A percentile compares a stretch with the other conserved stretches of the same genome.
Evolutionary conservation across 2,329 filamentous ascomycete species (phyloP).

Genomic region (Aspergillus glaucus): DNA sequence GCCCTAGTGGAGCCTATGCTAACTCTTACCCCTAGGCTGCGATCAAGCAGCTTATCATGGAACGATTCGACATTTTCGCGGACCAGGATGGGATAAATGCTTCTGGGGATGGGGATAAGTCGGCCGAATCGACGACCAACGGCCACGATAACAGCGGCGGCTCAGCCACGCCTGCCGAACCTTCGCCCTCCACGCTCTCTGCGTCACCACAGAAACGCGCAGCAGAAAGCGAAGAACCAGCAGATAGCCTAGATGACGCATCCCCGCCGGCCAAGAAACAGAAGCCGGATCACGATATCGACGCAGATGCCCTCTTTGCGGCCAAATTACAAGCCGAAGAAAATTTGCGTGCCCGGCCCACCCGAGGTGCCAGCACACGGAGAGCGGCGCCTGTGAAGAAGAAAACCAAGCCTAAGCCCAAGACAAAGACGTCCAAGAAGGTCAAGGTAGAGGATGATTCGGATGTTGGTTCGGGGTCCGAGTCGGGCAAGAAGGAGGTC

Average conservation of each 20-base stretch:
- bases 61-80: conserved; percentile 64
- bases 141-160: conserved; percentile 23
- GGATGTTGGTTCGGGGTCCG: conserved; percentile 60
- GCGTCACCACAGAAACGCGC: conserved; percentile 38
- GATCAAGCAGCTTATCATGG: conserved; percentile 66
- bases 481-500: conserved; percentile 54
- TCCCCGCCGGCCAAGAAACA: conserved; percentile 58
- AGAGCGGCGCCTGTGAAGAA: conserved; percentile 58
- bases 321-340: conserved; percentile 88
- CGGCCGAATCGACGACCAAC: conserved; percentile 23
- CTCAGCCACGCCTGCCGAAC: conserved; percentile 20
- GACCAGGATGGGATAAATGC: conserved; percentile 35
- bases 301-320: conserved; percentile 81
- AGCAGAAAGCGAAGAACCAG: conserved; percentile 33
- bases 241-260: conserved; percentile 30
- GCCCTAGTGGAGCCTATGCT: conserved; percentile 5
- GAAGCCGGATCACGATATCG: conserved; percentile 56
- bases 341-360: conserved; percentile 68
- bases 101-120: conserved; percentile 21
- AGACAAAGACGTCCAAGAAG: conserved; percentile 55
- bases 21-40: conserved; percentile 46
- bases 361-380: conserved; percentile 62
- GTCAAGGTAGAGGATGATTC: conserved; percentile 74
- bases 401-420: conserved; percentile 52
- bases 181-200: conserved; percentile 26